A percentile compares a stretch with the other conserved stretches of the same genome.
phyloP scores from a whole-genome alignment of 2,329 filamentous ascomycete genomes.

The Leptographium procerum region DNA sequence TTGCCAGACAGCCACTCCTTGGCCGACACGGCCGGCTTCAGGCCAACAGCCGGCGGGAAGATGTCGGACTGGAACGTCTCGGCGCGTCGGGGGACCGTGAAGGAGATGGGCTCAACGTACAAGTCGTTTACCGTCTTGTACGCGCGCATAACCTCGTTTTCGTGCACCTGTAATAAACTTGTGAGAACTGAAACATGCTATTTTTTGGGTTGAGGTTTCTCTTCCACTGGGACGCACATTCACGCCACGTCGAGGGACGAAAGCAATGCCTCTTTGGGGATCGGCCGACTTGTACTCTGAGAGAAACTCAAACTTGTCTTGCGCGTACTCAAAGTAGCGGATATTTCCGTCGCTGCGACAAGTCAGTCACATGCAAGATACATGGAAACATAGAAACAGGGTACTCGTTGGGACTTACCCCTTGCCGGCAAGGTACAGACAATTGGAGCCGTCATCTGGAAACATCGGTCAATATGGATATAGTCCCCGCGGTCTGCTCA shows the following conservation, averaged over 20 bases:
- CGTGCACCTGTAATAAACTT: constrained; percentile 55
- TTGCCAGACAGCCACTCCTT: constrained; percentile 82
- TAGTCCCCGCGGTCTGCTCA: neutral
- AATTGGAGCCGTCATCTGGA: constrained; percentile 78
- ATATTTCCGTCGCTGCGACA: constrained; percentile 80
- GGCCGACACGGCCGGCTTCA: constrained; percentile 68
- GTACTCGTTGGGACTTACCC: constrained; percentile 46
- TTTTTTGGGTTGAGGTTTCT: no score
- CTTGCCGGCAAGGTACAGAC: constrained; percentile 92
- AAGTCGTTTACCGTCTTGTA: constrained; percentile 95
- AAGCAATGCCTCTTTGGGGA: constrained; percentile 87
- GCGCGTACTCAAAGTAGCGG: constrained; percentile 95
- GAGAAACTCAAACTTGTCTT: constrained; percentile 96
- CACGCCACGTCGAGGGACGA: constrained; percentile 87
- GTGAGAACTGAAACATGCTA: no score
- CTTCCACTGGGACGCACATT: constrained; percentile 51
- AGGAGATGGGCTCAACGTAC: constrained; percentile 94
- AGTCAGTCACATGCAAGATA: neutral
- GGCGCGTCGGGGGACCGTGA: constrained; percentile 86
- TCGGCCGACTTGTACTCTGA: constrained; percentile 96
- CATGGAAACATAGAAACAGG: neutral
- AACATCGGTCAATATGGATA: constrained; percentile 12
- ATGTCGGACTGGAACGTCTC: constrained; percentile 97
- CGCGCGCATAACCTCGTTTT: constrained; percentile 89
- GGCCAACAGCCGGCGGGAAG: constrained; percentile 73